phyloP scores from a whole-genome alignment of 345 rosid species.

The Sonneratia alba region DNA sequence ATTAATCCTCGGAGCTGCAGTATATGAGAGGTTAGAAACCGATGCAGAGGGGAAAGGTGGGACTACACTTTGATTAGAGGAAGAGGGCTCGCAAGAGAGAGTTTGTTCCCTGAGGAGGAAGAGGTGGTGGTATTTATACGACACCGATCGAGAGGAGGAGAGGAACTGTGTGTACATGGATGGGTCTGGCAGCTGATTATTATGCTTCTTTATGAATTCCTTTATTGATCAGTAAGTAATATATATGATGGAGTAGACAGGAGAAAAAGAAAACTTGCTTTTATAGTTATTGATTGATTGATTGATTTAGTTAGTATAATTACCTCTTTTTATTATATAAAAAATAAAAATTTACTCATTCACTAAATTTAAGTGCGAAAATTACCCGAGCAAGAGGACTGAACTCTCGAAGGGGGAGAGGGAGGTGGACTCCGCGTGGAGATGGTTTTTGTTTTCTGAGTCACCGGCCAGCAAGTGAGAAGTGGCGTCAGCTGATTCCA shows the following conservation, averaged over 20 bases:
- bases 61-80: not conserved
- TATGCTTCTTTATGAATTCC: not conserved
- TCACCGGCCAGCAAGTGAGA: slow-evolving; percentile 10
- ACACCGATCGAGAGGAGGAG: not conserved
- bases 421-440: slow-evolving; percentile 24
- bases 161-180: not conserved
- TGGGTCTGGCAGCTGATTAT: not conserved
- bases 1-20: not conserved
- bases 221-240: too few relatives aligned
- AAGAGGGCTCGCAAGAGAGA: not conserved
- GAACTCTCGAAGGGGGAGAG: not conserved
- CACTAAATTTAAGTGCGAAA: too few relatives aligned
- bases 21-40: not conserved
- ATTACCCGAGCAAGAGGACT: too few relatives aligned
- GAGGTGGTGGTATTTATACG: slow-evolving; percentile 24
- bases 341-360: not conserved
- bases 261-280: too few relatives aligned
- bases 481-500: slow-evolving; percentile 15
- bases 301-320: too few relatives aligned
- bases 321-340: too few relatives aligned
- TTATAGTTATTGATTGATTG: too few relatives aligned
- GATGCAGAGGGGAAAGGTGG: too few relatives aligned
- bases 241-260: too few relatives aligned
- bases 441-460: slow-evolving; percentile 11
- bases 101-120: slow-evolving; percentile 17